Percentiles rank a stretch among this genome's conserved stretches.
phyloP scores from a whole-genome alignment of 345 rosid species.

The Salix suchowensis region DNA sequence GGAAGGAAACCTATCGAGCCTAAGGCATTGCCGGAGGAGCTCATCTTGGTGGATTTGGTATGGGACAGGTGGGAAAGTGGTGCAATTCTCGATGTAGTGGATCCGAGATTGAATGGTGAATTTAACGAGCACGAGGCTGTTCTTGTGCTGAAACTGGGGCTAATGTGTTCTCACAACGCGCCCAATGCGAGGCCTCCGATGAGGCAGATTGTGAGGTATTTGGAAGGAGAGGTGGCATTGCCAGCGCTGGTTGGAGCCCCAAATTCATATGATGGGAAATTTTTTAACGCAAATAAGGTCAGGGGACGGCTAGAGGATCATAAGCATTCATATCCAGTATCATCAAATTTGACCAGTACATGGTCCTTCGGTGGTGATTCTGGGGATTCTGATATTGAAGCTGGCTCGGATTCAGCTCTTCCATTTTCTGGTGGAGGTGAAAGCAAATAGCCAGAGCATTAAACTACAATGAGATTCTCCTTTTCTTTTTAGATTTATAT shows the following conservation, averaged over 20 bases:
- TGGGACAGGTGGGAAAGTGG: conserved; percentile 72
- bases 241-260: conserved; percentile 32
- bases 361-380: conserved; percentile 35
- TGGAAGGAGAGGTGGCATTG: conserved; percentile 45
- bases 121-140: conserved; percentile 59
- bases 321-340: conserved; percentile 40
- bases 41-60: conserved; percentile 85
- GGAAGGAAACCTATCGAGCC: conserved; percentile 86
- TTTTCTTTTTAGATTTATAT: neutral
- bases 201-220: conserved; percentile 71
- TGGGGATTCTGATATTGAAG: conserved; percentile 42
- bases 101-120: conserved; percentile 54
- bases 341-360: conserved; percentile 26
- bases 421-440: conserved; percentile 24
- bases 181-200: conserved; percentile 63
- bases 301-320: conserved; percentile 40
- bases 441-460: conserved; percentile 14
- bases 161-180: conserved; percentile 65
- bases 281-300: conserved; percentile 16
- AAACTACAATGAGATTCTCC: neutral
- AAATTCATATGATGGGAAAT: conserved; percentile 35
- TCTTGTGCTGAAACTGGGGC: conserved; percentile 59
- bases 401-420: conserved; percentile 27
- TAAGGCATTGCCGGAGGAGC: conserved; percentile 78
- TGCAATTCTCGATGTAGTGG: conserved; percentile 60